Conservation (phyloP, 2,329 filamentous ascomycete genomes). For the Stachybotrys chartarum region DNA sequence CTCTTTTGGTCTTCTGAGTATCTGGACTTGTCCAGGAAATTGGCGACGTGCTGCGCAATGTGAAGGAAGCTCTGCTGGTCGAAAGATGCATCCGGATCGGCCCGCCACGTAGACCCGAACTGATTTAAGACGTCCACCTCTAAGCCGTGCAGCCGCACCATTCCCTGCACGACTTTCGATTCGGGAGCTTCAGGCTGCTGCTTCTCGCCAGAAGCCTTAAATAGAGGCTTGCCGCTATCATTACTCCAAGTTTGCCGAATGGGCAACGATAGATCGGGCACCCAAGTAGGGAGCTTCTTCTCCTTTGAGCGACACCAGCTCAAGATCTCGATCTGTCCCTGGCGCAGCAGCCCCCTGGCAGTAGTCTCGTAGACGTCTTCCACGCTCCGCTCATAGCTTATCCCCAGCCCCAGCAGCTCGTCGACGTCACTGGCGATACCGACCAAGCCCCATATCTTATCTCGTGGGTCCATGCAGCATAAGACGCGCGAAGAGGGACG, state of each 20-base stretch:
- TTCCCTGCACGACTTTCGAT: background rate
- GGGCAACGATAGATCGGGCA: slow-evolving; percentile 2
- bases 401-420: slow-evolving; percentile 1
- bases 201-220: slow-evolving; percentile 1
- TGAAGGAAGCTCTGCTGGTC: background rate
- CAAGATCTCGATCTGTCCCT: slow-evolving; percentile 2
- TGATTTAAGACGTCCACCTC: slow-evolving; percentile 2
- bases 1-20: slow-evolving; percentile 1
- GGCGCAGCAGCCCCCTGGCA: background rate
- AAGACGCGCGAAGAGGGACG: background rate
- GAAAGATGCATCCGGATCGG: slow-evolving; percentile 1
- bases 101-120: slow-evolving; percentile 3
- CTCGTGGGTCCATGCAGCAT: slow-evolving; percentile 1
- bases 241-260: slow-evolving; percentile 3
- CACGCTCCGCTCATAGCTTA: background rate
- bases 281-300: slow-evolving; percentile 1
- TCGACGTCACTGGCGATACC: slow-evolving; percentile 2
- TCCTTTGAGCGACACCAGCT: slow-evolving; percentile 3
- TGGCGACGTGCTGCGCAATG: background rate
- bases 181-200: background rate
- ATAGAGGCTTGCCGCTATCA: slow-evolving; percentile 1
- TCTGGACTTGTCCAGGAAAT: slow-evolving; percentile 1
- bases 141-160: slow-evolving; percentile 1
- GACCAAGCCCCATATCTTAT: slow-evolving; percentile 4
- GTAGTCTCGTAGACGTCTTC: slow-evolving; percentile 2